A percentile compares a stretch with the other conserved stretches of the same genome.
Conservation (phyloP, 441 rosid species). For the Codiaeum variegatum region DNA sequence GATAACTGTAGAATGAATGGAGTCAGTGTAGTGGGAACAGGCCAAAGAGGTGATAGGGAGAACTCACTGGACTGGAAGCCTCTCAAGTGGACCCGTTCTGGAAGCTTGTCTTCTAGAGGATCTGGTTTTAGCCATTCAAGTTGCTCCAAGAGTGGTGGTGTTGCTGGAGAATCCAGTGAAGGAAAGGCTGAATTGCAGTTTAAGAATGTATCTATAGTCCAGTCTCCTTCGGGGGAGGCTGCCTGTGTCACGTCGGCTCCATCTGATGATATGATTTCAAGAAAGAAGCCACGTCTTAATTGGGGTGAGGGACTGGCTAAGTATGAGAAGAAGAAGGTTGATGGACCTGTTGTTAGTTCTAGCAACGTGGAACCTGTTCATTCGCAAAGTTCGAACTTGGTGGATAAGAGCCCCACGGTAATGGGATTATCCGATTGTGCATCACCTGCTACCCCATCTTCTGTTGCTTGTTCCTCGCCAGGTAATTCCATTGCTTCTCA, state of each 20-base stretch:
- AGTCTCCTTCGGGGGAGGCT: constrained; percentile 67
- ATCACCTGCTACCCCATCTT: constrained; percentile 91
- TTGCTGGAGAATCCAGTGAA: constrained; percentile 60
- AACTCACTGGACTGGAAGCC: constrained; percentile 70
- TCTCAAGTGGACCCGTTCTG: constrained; percentile 74
- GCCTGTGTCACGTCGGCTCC: constrained; percentile 46
- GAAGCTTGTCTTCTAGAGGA: constrained; percentile 83
- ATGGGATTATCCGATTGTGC: constrained; percentile 56
- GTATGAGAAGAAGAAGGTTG: constrained; percentile 93
- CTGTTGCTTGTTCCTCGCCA: constrained; percentile 88
- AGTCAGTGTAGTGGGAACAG: constrained; percentile 40
- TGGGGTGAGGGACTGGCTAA: constrained; percentile 99
- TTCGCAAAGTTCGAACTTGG: constrained; percentile 42
- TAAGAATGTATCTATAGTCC: constrained; percentile 44
- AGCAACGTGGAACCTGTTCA: constrained; percentile 39
- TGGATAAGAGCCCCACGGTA: constrained; percentile 65
- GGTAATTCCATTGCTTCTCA: constrained; percentile 37
- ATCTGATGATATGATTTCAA: constrained; percentile 57
- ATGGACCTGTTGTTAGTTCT: constrained; percentile 32
- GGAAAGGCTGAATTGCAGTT: constrained; percentile 49
- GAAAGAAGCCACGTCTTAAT: constrained; percentile 90
- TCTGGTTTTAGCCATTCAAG: constrained; percentile 93
- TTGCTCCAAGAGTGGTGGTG: constrained; percentile 85
- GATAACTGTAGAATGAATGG: constrained; percentile 41
- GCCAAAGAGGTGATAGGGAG: constrained; percentile 52